Evolutionary conservation across 2,329 filamentous ascomycete species (phyloP).

Genomic region (Penicillium griseofulvum): DNA sequence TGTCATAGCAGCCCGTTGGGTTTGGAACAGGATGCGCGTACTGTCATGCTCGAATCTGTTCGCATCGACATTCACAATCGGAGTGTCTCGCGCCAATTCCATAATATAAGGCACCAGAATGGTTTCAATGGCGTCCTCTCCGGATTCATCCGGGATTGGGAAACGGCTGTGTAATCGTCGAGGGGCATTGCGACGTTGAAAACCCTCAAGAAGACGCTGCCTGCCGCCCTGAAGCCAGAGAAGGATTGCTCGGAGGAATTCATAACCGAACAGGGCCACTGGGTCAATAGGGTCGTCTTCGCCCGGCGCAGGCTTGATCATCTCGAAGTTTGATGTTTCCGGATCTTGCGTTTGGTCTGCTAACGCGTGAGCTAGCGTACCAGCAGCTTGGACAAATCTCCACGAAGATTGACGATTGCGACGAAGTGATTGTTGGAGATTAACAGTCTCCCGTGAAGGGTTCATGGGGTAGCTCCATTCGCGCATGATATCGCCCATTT

Average conservation of each 20-base stretch:
- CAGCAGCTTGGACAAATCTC: slow-evolving; percentile 62
- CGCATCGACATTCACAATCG: slow-evolving; percentile 56
- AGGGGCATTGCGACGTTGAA: slow-evolving; percentile 48
- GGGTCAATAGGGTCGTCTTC: slow-evolving; percentile 41
- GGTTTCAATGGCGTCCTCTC: slow-evolving; percentile 55
- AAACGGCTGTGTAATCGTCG: slow-evolving; percentile 46
- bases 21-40: slow-evolving; percentile 51
- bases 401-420: slow-evolving; percentile 55
- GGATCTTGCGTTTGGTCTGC: slow-evolving; percentile 52
- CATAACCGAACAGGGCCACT: slow-evolving; percentile 59
- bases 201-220: slow-evolving; percentile 55
- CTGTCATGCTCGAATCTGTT: slow-evolving; percentile 59
- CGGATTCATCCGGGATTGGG: slow-evolving; percentile 53
- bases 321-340: slow-evolving; percentile 41
- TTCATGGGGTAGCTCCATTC: slow-evolving; percentile 61
- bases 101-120: slow-evolving; percentile 60
- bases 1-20: slow-evolving; percentile 55
- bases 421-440: slow-evolving; percentile 56
- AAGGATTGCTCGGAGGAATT: slow-evolving; percentile 63
- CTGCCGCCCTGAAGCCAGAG: slow-evolving; percentile 62
- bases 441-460: slow-evolving; percentile 52
- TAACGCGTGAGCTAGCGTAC: slow-evolving; percentile 56
- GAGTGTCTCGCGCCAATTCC: slow-evolving; percentile 49
- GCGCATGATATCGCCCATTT: slow-evolving; percentile 57
- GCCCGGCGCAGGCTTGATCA: slow-evolving; percentile 48